Evolutionary conservation across 352 stramenopile genomes (phyloP).

Genomic region (Phytopythium chamaehyphon): DNA sequence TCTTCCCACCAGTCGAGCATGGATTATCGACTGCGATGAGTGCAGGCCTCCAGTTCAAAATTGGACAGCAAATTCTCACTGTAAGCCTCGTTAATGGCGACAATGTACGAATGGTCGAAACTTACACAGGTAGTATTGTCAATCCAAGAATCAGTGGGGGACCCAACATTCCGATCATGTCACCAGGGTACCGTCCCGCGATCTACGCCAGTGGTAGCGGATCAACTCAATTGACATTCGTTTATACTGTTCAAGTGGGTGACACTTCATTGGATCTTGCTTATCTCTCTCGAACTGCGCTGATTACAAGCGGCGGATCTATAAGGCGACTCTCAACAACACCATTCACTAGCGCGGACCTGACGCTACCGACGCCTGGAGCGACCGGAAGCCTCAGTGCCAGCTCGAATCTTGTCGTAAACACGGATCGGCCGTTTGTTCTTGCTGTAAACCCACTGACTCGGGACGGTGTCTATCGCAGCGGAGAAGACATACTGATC

Average conservation of each 20-base stretch:
- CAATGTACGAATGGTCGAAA: slow-evolving; percentile 48
- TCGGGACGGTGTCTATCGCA: slow-evolving; percentile 54
- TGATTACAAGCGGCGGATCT: slow-evolving; percentile 44
- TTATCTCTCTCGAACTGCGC: slow-evolving; percentile 38
- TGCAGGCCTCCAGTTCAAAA: slow-evolving; percentile 50
- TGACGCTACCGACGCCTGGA: slow-evolving; percentile 42
- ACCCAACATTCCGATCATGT: slow-evolving; percentile 31
- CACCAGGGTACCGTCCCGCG: slow-evolving; percentile 45
- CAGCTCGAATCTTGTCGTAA: slow-evolving; percentile 33
- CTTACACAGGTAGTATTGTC: slow-evolving; percentile 39
- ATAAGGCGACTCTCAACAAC: slow-evolving; percentile 54
- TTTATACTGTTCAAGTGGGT: slow-evolving; percentile 50
- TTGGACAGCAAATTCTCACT: slow-evolving; percentile 45
- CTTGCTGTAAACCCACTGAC: slow-evolving; percentile 42
- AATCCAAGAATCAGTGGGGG: slow-evolving; percentile 19
- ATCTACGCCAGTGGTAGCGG: slow-evolving; percentile 45
- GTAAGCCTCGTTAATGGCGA: slow-evolving; percentile 39
- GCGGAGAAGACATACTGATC: slow-evolving; percentile 40
- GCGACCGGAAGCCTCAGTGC: slow-evolving; percentile 32
- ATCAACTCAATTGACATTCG: slow-evolving; percentile 42
- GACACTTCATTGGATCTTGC: slow-evolving; percentile 43
- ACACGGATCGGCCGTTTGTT: slow-evolving; percentile 41
- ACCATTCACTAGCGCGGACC: slow-evolving; percentile 41
- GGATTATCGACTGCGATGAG: slow-evolving; percentile 32
- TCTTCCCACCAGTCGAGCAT: slow-evolving; percentile 50